phyloP scores from a whole-genome alignment of 495 filamentous ascomycete genomes.

The Sabuloglossum arenarium region DNA sequence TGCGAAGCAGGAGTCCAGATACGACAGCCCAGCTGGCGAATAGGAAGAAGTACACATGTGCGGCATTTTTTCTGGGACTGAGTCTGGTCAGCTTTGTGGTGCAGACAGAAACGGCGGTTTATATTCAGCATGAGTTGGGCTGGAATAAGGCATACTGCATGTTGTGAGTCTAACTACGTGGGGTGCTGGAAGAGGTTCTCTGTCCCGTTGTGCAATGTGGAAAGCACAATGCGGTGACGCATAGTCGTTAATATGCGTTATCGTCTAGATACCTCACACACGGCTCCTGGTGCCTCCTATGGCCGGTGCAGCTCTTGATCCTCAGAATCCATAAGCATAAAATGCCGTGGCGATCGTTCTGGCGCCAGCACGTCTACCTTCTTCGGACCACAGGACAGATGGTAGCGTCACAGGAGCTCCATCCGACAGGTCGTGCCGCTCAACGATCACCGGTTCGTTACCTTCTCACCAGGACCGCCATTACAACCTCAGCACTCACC shows the following conservation, averaged over 20 bases:
- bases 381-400: slow-evolving; percentile 69
- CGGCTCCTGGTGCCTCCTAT: slow-evolving; percentile 77
- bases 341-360: slow-evolving; percentile 69
- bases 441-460: slow-evolving; percentile 45
- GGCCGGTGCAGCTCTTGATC: slow-evolving; percentile 64
- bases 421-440: slow-evolving; percentile 25
- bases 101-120: slow-evolving; percentile 86
- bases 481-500: slow-evolving; percentile 72
- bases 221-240: neutral
- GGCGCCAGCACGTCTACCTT: slow-evolving; percentile 54
- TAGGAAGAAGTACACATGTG: slow-evolving; percentile 65
- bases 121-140: slow-evolving; percentile 68
- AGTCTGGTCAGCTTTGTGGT: slow-evolving; percentile 66
- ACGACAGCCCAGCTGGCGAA: slow-evolving; percentile 35
- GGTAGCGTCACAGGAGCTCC: slow-evolving; percentile 49
- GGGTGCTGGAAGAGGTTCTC: neutral
- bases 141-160: slow-evolving; percentile 98
- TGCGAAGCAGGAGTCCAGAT: slow-evolving; percentile 40
- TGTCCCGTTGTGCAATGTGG: neutral
- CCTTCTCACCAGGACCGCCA: slow-evolving; percentile 52
- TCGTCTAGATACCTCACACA: slow-evolving; percentile 65
- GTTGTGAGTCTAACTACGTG: slow-evolving; percentile 41
- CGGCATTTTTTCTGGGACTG: slow-evolving; percentile 57
- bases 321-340: slow-evolving; percentile 50
- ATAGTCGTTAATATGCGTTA: slow-evolving; percentile 5